A percentile compares a stretch with the other conserved stretches of the same genome.
Evolutionary conservation across 176 grass and related monocot genomes (phyloP).

Genomic region (Calamus simplicifolius): DNA sequence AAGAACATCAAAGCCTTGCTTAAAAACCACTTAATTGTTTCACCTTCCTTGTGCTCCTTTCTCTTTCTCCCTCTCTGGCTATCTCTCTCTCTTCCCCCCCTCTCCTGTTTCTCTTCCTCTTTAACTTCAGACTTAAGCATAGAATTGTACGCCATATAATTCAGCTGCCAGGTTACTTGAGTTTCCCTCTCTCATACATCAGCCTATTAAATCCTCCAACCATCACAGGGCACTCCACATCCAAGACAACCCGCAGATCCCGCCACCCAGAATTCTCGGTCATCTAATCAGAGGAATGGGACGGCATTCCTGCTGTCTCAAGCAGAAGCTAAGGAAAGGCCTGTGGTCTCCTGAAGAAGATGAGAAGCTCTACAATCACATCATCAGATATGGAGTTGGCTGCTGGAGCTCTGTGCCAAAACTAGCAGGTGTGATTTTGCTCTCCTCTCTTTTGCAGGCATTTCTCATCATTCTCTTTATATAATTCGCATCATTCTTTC

Average conservation of each 20-base stretch:
- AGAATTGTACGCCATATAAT: slow-evolving; percentile 14
- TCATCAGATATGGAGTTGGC: slow-evolving; percentile 73
- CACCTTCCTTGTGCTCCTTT: slow-evolving; percentile 5
- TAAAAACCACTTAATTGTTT: slow-evolving; percentile 62
- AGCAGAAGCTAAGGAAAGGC: slow-evolving; percentile 83
- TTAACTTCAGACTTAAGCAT: slow-evolving; percentile 22
- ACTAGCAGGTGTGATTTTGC: slow-evolving; percentile 39
- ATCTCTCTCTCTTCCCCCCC: neutral
- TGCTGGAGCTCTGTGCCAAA: slow-evolving; percentile 91
- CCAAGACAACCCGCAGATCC: too few relatives aligned
- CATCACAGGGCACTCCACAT: too few relatives aligned
- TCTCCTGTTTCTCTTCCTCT: slow-evolving; percentile 63
- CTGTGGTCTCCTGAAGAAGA: slow-evolving; percentile 88
- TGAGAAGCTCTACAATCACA: slow-evolving; percentile 93
- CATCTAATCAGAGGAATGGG: slow-evolving; percentile 34
- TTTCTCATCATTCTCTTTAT: slow-evolving; percentile 4
- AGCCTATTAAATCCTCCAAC: neutral
- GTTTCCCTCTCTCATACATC: too few relatives aligned
- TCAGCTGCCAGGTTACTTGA: neutral
- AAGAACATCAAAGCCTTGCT: slow-evolving; percentile 39
- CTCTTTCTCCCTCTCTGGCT: neutral
- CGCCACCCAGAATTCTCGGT: too few relatives aligned
- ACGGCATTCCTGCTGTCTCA: slow-evolving; percentile 42
- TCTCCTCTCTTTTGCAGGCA: too few relatives aligned
- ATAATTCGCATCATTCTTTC: neutral